Evolutionary conservation across 345 rosid genomes (phyloP).

Genomic region (Melaleuca alternifolia): DNA sequence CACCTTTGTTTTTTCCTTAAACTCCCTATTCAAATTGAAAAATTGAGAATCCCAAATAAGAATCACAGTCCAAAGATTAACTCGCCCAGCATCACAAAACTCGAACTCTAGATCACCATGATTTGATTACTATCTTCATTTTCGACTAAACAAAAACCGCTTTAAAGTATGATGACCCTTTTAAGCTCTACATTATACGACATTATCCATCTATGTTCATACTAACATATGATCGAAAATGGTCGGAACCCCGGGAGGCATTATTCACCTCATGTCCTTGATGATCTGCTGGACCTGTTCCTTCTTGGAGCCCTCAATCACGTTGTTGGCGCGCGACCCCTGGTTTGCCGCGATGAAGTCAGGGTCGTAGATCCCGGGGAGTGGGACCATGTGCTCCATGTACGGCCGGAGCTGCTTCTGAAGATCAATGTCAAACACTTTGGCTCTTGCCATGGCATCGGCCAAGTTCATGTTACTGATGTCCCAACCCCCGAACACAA

Average conservation of each 20-base stretch:
- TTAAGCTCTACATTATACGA: neutral
- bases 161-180: neutral
- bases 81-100: neutral
- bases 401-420: slow-evolving; percentile 92
- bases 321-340: slow-evolving; percentile 81
- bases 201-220: neutral
- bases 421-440: slow-evolving; percentile 78
- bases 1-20: slow-evolving; percentile 76
- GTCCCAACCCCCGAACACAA: slow-evolving; percentile 99
- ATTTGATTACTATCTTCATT: neutral
- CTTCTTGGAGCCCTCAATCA: slow-evolving; percentile 78
- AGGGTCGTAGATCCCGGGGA: slow-evolving; percentile 78
- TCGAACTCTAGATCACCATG: neutral
- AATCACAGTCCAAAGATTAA: too few relatives aligned
- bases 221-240: neutral
- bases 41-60: neutral
- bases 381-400: slow-evolving; percentile 93
- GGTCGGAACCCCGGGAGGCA: neutral
- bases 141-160: neutral
- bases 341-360: slow-evolving; percentile 99
- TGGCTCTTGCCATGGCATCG: slow-evolving; percentile 95
- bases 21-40: slow-evolving; percentile 40
- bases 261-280: slow-evolving; percentile 75
- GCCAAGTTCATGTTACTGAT: slow-evolving; percentile 94
- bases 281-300: slow-evolving; percentile 72